Evolutionary conservation across 495 filamentous ascomycete species (phyloP).

Genomic region (Aspergillus cavernicola): DNA sequence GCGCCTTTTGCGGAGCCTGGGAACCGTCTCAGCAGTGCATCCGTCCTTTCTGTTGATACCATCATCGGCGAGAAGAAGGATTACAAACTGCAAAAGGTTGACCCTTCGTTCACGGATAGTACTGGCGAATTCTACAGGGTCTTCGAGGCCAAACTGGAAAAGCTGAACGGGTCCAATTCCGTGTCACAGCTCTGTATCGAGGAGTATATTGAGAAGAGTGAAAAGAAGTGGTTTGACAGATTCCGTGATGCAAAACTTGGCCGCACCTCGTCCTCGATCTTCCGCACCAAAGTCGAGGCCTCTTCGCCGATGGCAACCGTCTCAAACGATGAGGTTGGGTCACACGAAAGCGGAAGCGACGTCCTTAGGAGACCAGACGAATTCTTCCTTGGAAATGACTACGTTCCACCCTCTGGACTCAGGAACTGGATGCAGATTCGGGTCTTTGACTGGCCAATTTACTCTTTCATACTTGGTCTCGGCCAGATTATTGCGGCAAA

Average conservation of each 20-base stretch:
- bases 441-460: slow-evolving; percentile 65
- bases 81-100: slow-evolving; percentile 63
- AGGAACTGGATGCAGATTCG: slow-evolving; percentile 50
- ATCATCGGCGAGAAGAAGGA: slow-evolving; percentile 61
- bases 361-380: slow-evolving; percentile 38
- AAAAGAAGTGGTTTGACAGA: slow-evolving; percentile 67
- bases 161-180: slow-evolving; percentile 54
- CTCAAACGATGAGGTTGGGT: slow-evolving; percentile 35
- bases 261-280: slow-evolving; percentile 41
- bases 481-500: slow-evolving; percentile 70
- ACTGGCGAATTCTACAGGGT: slow-evolving; percentile 57
- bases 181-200: slow-evolving; percentile 63
- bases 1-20: slow-evolving; percentile 31
- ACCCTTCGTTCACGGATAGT: slow-evolving; percentile 68
- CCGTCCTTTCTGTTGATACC: slow-evolving; percentile 50
- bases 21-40: slow-evolving; percentile 40
- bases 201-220: slow-evolving; percentile 61
- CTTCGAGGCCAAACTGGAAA: slow-evolving; percentile 59
- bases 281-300: slow-evolving; percentile 29
- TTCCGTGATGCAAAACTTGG: slow-evolving; percentile 57
- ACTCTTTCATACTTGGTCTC: slow-evolving; percentile 62
- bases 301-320: slow-evolving; percentile 35
- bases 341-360: slow-evolving; percentile 35
- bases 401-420: slow-evolving; percentile 63
- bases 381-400: slow-evolving; percentile 61